Evolutionary conservation across 352 stramenopile genomes (phyloP).

Genomic region (Phytophthora europaea): DNA sequence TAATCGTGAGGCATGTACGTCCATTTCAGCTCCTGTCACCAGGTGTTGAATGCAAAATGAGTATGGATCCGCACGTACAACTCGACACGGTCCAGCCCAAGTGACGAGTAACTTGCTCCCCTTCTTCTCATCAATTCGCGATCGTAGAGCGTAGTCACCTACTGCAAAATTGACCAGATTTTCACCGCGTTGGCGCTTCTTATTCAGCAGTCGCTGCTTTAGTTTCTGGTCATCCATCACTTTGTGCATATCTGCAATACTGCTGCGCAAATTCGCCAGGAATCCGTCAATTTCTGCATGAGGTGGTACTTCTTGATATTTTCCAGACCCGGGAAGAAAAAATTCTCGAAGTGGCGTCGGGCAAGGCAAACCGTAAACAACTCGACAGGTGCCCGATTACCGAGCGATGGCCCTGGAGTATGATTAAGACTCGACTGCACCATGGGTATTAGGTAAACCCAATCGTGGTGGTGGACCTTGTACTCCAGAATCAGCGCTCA

Average conservation of each 20-base stretch:
- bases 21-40: too few species aligned
- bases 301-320: background rate
- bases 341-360: slow-evolving; percentile 14
- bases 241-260: background rate
- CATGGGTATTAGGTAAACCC: slow-evolving; percentile 30
- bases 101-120: background rate
- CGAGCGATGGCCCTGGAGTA: slow-evolving; percentile 31
- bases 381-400: slow-evolving; percentile 27
- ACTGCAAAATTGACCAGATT: background rate
- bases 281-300: background rate
- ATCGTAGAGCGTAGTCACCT: background rate
- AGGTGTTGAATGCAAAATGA: background rate
- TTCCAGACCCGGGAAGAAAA: slow-evolving; percentile 3
- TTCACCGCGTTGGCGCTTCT: background rate
- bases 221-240: background rate
- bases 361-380: slow-evolving; percentile 16
- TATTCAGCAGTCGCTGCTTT: background rate
- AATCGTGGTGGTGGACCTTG: slow-evolving; percentile 28
- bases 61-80: background rate
- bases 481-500: slow-evolving; percentile 27
- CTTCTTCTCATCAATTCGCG: background rate
- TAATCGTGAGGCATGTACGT: too few species aligned
- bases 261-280: background rate
- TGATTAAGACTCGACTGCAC: slow-evolving; percentile 45
- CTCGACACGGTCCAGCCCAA: background rate